A percentile compares a stretch with the other conserved stretches of the same genome.
Conservation (phyloP, 805 yeast genomes). For the Jamesozyma spencerorum region DNA sequence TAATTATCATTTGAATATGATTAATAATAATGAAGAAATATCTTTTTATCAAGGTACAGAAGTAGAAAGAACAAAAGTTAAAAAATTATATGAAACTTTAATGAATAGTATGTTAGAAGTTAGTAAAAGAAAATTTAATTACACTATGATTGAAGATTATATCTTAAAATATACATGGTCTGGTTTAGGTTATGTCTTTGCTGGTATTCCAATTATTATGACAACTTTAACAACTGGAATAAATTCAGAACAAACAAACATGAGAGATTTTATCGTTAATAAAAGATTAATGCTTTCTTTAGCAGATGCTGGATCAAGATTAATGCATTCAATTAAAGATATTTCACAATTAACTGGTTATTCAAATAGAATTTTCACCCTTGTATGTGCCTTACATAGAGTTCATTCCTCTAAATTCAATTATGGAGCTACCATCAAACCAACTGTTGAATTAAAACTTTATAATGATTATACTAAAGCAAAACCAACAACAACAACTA, state of each 20-base stretch:
- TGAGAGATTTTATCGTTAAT: slow-evolving; percentile 84
- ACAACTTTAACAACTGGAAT: slow-evolving; percentile 33
- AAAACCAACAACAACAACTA: background rate
- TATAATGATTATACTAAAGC: background rate
- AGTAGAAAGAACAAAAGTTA: slow-evolving; percentile 63
- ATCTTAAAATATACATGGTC: slow-evolving; percentile 90
- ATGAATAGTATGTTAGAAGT: slow-evolving; percentile 45
- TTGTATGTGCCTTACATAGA: slow-evolving; percentile 69
- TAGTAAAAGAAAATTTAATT: slow-evolving; percentile 51
- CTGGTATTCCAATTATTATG: slow-evolving; percentile 78
- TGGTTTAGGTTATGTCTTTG: slow-evolving; percentile 85
- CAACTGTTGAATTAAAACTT: background rate
- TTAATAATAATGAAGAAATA: slow-evolving; percentile 85
- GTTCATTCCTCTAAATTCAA: slow-evolving; percentile 53
- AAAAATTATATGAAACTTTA: slow-evolving; percentile 48
- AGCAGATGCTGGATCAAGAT: slow-evolving; percentile 90
- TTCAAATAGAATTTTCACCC: slow-evolving; percentile 73
- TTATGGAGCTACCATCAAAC: slow-evolving; percentile 25
- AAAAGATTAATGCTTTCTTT: slow-evolving; percentile 81
- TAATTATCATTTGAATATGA: slow-evolving; percentile 74
- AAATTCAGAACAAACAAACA: slow-evolving; percentile 44
- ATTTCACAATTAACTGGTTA: slow-evolving; percentile 85
- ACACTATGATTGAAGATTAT: slow-evolving; percentile 74
- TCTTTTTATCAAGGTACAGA: slow-evolving; percentile 86
- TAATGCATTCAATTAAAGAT: slow-evolving; percentile 91